These are phyloP conservation scores for Kalmusia sp. DNA, from an alignment of 2,329 filamentous ascomycete species.

Conservation along the genomic window DNA sequence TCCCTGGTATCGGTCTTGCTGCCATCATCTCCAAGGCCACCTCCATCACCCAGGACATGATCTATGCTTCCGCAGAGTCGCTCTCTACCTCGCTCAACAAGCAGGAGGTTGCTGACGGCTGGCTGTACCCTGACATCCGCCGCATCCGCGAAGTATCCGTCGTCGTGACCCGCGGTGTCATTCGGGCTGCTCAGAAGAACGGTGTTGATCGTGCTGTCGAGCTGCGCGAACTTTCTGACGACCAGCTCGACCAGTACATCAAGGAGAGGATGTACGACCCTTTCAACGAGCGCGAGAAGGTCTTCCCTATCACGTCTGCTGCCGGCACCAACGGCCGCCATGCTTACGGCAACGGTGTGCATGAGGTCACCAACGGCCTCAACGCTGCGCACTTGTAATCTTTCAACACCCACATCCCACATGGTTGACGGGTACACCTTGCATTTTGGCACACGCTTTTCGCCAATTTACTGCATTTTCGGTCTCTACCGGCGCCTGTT, in stretches of 20 bases:
- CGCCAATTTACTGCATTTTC: constrained; percentile 15
- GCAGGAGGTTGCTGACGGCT: constrained; percentile 81
- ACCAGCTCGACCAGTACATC: constrained; percentile 73
- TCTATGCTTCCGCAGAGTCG: constrained; percentile 88
- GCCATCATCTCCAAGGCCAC: constrained; percentile 90
- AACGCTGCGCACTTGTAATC: constrained; percentile 39
- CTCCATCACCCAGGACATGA: constrained; percentile 91
- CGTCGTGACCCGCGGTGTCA: constrained; percentile 86
- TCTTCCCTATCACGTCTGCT: constrained; percentile 34
- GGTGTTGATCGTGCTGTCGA: constrained; percentile 62
- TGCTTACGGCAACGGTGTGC: constrained; percentile 27
- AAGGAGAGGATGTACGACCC: constrained; percentile 59
- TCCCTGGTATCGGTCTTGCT: constrained; percentile 93
- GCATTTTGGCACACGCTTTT: constrained; percentile 19
- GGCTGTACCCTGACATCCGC: constrained; percentile 90
- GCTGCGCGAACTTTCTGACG: constrained; percentile 72
- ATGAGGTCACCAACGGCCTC: constrained; percentile 33
- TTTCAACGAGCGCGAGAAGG: constrained; percentile 52
- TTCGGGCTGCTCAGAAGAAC: constrained; percentile 86
- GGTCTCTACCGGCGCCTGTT: constrained; percentile 7
- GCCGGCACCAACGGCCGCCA: constrained; percentile 27
- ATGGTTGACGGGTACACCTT: neutral
- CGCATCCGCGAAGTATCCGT: constrained; percentile 91
- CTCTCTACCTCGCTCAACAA: constrained; percentile 79
- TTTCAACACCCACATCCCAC: neutral